Base-by-base conservation (phyloP, 345 rosid species). In the Camelina laxa region DNA sequence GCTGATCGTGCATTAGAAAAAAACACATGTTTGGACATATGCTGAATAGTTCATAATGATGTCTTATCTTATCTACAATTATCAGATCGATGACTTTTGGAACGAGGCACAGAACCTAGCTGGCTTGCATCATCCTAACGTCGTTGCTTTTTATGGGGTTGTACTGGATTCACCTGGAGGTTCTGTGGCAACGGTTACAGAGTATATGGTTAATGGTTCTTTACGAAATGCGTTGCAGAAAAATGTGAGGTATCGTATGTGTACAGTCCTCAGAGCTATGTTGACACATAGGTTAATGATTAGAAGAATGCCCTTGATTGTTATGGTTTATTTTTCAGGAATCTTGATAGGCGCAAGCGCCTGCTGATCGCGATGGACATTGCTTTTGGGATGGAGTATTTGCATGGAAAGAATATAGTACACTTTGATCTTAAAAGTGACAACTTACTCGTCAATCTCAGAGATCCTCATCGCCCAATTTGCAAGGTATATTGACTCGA, bases 371-470 rank as follows among this genome's bases (percentile, higher is more conserved):
- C 60, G 3, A 56, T 56, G 60, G 60, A 56, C 20, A 56, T 56
- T 0, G 61, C 61, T 31, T 57, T 57, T 31, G 61, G 61, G 7
- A 57, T 57, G 61, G 61, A 57, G 21, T 57, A 57, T 31, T 57
- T 57, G 21, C 61, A 57, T 57, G 61, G 41, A 57, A 57, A 57
- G 41, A 57, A 57, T 2, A 57, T 57, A 31, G 61, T 57, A 57
- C 61, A 57, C 61, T 57, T 57, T 31, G 61, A 57, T 57, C 61
- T 57, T 31, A 57, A 57, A 57, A 57, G 61, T 57, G 61, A 31
- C 7, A 57, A 57, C 17, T 14, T 57, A 6, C 14, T 57, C 6
- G 21, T 57, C 16, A 57, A 57, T 31, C 61, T 57, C 41, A 31
- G 14, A 8, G 61, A 57, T 57, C 61, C 41, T 57, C 61, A 57